A percentile compares a stretch with the other conserved stretches of the same genome.
phyloP scores from a whole-genome alignment of 2,329 filamentous ascomycete genomes.

The Pseudogymnoascus sp. region DNA sequence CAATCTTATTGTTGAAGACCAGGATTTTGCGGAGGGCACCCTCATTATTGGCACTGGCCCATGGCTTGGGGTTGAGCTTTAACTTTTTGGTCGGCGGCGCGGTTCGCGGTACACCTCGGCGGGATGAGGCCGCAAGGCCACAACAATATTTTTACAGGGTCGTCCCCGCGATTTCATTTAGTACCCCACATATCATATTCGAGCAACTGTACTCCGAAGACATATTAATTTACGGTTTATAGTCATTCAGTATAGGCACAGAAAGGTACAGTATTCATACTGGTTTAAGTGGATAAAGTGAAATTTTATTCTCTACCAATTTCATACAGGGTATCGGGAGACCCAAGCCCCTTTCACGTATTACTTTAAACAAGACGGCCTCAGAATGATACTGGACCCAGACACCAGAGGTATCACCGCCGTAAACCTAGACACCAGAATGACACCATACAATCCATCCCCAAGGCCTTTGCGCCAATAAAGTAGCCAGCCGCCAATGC shows the following conservation, averaged over 20 bases:
- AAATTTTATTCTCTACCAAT: neutral
- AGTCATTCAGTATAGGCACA: neutral
- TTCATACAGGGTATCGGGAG: neutral
- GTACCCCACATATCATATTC: neutral
- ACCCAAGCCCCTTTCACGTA: constrained; percentile 4
- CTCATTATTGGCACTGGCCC: constrained; percentile 4
- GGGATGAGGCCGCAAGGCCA: constrained; percentile 6
- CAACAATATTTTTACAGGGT: constrained; percentile 3
- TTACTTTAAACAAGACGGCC: neutral
- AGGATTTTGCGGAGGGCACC: constrained; percentile 41
- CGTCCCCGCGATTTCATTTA: neutral
- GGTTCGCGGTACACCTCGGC: neutral
- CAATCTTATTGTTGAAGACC: constrained; percentile 67
- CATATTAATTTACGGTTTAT: neutral
- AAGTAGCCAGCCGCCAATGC: neutral
- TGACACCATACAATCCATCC: neutral
- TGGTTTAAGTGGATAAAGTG: neutral
- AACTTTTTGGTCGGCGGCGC: neutral
- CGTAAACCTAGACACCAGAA: neutral
- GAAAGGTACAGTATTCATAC: neutral
- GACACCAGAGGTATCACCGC: neutral
- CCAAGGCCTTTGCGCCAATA: neutral
- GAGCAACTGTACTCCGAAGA: neutral
- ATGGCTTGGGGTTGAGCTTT: neutral
- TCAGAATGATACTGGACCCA: neutral